phyloP scores from a whole-genome alignment of 345 rosid genomes.

The Tarenaya hassleriana region DNA sequence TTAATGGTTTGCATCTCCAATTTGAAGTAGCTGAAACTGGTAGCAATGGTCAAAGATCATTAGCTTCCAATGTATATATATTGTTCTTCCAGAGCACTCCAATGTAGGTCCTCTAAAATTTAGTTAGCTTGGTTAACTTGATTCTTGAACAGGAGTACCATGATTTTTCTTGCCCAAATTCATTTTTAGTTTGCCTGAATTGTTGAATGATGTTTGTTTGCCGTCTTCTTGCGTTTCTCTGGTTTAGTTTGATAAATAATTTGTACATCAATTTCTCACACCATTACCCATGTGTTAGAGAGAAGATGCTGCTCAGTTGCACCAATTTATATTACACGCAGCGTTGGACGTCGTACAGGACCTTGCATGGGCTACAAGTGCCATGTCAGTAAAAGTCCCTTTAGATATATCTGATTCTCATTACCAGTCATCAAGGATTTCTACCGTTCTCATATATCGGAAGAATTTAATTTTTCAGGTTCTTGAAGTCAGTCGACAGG shows the following conservation, averaged over 20 bases:
- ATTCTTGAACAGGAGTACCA: no score
- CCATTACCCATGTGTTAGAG: slow-evolving; percentile 42
- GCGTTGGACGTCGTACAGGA: slow-evolving; percentile 96
- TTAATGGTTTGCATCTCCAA: background rate
- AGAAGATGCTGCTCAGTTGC: slow-evolving; percentile 97
- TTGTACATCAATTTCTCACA: slow-evolving; percentile 8
- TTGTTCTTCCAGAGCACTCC: no score
- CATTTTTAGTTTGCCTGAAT: no score
- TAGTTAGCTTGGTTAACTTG: no score
- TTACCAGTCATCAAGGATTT: background rate
- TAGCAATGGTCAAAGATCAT: background rate
- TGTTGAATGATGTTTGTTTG: no score
- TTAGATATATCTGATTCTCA: background rate
- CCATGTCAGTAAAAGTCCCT: slow-evolving; percentile 50
- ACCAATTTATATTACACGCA: slow-evolving; percentile 89
- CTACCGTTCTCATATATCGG: background rate
- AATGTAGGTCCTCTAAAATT: no score
- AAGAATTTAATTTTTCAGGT: slow-evolving; percentile 40
- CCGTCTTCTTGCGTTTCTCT: no score
- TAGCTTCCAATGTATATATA: background rate
- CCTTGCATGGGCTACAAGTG: slow-evolving; percentile 94
- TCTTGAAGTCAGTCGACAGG: slow-evolving; percentile 83
- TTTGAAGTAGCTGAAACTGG: background rate
- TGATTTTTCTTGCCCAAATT: no score
- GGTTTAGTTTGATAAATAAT: background rate